A percentile compares a stretch with the other conserved stretches of the same genome.
Evolutionary conservation across 164 flowering plant species (phyloP).

Genomic region (Vitis labrusca): DNA sequence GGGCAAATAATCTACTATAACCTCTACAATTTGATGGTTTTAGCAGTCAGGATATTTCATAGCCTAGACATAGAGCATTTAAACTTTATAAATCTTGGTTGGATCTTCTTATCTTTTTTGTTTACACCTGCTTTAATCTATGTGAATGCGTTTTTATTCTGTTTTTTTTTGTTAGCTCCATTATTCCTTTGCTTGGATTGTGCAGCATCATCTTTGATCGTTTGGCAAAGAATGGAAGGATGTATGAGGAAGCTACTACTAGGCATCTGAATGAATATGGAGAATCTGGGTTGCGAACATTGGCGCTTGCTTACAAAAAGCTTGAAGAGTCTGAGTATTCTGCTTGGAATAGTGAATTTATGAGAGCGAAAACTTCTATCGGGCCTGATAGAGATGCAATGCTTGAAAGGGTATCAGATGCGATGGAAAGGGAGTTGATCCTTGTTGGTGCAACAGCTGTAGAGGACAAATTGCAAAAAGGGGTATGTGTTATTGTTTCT

Average conservation of each 20-base stretch:
- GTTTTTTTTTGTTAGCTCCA: not conserved
- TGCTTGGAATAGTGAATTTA: slow-evolving; percentile 82
- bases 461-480: slow-evolving; percentile 95
- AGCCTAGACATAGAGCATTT: too few relatives aligned
- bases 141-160: not conserved
- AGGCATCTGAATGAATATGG: slow-evolving; percentile 92
- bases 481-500: slow-evolving; percentile 46
- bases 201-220: slow-evolving; percentile 94
- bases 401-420: slow-evolving; percentile 78
- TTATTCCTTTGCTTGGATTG: slow-evolving; percentile 6
- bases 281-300: slow-evolving; percentile 93
- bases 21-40: too few relatives aligned
- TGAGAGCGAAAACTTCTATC: slow-evolving; percentile 75
- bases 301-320: slow-evolving; percentile 86
- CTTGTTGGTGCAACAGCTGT: slow-evolving; percentile 98
- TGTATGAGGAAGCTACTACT: slow-evolving; percentile 64
- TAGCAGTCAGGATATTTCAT: too few relatives aligned
- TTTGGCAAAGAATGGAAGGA: slow-evolving; percentile 73
- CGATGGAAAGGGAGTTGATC: slow-evolving; percentile 83
- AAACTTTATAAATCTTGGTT: not conserved
- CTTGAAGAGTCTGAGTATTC: slow-evolving; percentile 81
- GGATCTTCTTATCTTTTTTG: not conserved
- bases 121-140: too few relatives aligned
- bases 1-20: too few relatives aligned
- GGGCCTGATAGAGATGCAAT: slow-evolving; percentile 81